Evolutionary conservation across 2,329 filamentous ascomycete species (phyloP).

Genomic region (Neonectria punicea): DNA sequence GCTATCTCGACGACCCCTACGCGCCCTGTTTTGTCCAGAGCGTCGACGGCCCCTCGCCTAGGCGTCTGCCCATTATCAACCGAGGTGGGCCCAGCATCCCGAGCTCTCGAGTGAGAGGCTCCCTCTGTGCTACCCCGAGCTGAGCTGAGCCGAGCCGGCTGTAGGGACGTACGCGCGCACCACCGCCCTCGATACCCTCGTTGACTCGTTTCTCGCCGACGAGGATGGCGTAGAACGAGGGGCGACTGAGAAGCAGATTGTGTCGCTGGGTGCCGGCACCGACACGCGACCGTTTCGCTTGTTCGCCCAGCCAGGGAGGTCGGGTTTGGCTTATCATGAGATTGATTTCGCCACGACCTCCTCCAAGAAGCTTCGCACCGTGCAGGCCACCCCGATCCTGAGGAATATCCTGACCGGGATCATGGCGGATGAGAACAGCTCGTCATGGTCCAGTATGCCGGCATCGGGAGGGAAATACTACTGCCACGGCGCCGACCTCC

Average conservation of each 20-base stretch:
- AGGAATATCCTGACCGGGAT: slow-evolving; percentile 52
- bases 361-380: slow-evolving; percentile 69
- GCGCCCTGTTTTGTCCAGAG: slow-evolving; percentile 74
- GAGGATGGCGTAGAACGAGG: slow-evolving; percentile 40
- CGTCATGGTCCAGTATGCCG: slow-evolving; percentile 59
- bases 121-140: slow-evolving; percentile 10
- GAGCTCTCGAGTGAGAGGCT: slow-evolving; percentile 1
- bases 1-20: slow-evolving; percentile 86
- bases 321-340: slow-evolving; percentile 82
- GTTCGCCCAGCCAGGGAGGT: slow-evolving; percentile 56
- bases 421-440: slow-evolving; percentile 43
- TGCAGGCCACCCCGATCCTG: slow-evolving; percentile 59
- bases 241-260: slow-evolving; percentile 72
- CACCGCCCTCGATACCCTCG: slow-evolving; percentile 80
- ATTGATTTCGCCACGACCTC: slow-evolving; percentile 86
- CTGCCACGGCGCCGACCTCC: slow-evolving; percentile 77
- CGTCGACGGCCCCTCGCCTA: slow-evolving; percentile 58
- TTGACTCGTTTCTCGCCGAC: slow-evolving; percentile 74
- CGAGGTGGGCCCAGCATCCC: slow-evolving; percentile 68
- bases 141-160: slow-evolving; percentile 31
- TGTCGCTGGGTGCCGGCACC: slow-evolving; percentile 92
- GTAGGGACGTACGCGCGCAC: slow-evolving; percentile 95
- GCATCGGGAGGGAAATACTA: slow-evolving; percentile 57
- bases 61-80: slow-evolving; percentile 91
- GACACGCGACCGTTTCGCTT: slow-evolving; percentile 90